A percentile compares a stretch with the other conserved stretches of the same genome.
These are phyloP conservation scores for Paramecium sonneborni DNA, from an alignment of 73 alveolate genomes.

Conservation along the genomic window DNA sequence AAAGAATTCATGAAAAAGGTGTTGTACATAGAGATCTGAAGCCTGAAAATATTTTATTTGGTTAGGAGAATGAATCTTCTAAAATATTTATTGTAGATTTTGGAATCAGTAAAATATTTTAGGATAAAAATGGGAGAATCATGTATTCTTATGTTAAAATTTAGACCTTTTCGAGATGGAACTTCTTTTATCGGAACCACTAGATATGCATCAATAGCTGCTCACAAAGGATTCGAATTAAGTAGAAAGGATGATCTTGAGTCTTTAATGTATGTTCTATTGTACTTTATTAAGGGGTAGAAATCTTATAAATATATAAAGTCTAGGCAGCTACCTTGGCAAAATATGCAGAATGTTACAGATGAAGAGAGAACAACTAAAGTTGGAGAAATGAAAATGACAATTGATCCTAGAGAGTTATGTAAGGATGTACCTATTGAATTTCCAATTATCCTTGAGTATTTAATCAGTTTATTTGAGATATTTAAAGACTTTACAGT, in stretches of 20 bases:
- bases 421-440: slow-evolving; percentile 64
- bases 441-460: slow-evolving; percentile 26
- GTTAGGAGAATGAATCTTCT: slow-evolving; percentile 57
- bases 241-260: slow-evolving; percentile 88
- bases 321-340: slow-evolving; percentile 69
- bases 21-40: slow-evolving; percentile 67
- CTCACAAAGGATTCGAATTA: slow-evolving; percentile 87
- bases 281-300: slow-evolving; percentile 74
- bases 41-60: slow-evolving; percentile 64
- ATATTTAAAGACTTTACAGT: slow-evolving; percentile 12
- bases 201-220: slow-evolving; percentile 79
- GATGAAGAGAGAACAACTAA: slow-evolving; percentile 57
- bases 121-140: slow-evolving; percentile 45
- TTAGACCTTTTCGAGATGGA: slow-evolving; percentile 47
- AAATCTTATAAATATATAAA: not conserved
- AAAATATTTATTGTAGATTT: slow-evolving; percentile 54
- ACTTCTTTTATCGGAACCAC: slow-evolving; percentile 73
- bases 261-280: slow-evolving; percentile 78
- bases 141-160: not conserved
- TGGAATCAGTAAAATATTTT: slow-evolving; percentile 63
- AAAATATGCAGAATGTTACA: slow-evolving; percentile 66
- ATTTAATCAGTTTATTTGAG: not conserved
- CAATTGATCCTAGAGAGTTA: slow-evolving; percentile 48
- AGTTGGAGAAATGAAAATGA: slow-evolving; percentile 63
- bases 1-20: slow-evolving; percentile 58